Evolutionary conservation across 352 stramenopile genomes (phyloP), one percentile per base, ranked within the genome.

Genomic region (Phytophthora ohioensis): DNA sequence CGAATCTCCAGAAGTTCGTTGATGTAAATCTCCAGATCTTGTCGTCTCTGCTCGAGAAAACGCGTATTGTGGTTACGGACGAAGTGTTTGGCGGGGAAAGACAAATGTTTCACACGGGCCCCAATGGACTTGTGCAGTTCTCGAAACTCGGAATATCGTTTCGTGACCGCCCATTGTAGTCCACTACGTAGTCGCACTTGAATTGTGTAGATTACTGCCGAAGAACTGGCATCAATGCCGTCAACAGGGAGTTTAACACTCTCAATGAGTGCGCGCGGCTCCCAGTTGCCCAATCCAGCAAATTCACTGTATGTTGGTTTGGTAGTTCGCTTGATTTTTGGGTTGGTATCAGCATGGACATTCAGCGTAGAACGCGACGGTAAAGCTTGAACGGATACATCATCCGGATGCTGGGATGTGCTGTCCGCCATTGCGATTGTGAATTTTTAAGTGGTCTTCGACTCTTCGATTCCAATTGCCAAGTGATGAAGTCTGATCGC

Each of bases 121-220:
- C 53, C 53, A 31, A 59, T 59, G 27, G n/a, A 6, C 36, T 59
- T 59, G 36, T 59, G 53, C 4, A 59, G 11, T 3, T 48, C 36
- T 21, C 36, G 6, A 35, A 59, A 48, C 36, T 21, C 36, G 6
- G 53, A 59, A 48, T 59, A 59, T 21, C 53, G 35, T 38, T 59
- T 59, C 39, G 36, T 59, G 38, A 59, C 36, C 6, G 13, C 53
- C 53, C 53, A 59, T 9, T 48, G 21, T 2, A 59, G 36, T 1
- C 53, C 53, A 12, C 53, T 48, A 11, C 12, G 7, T 38, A 59
- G 53, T 38, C 15, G 35, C 1, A 59, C 53, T 36, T 46, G 9
- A 27, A 59, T 47, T 8, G 35, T 48, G 36, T 59, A 59, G 9
- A 15, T 59, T 38, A 48, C 53, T 21, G 35, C 38, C 30, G 17